A percentile compares a stretch with the other conserved stretches of the same genome.
Evolutionary conservation across 768 basidiomycete genomes (phyloP).

Genomic region (Lentinula boryana): DNA sequence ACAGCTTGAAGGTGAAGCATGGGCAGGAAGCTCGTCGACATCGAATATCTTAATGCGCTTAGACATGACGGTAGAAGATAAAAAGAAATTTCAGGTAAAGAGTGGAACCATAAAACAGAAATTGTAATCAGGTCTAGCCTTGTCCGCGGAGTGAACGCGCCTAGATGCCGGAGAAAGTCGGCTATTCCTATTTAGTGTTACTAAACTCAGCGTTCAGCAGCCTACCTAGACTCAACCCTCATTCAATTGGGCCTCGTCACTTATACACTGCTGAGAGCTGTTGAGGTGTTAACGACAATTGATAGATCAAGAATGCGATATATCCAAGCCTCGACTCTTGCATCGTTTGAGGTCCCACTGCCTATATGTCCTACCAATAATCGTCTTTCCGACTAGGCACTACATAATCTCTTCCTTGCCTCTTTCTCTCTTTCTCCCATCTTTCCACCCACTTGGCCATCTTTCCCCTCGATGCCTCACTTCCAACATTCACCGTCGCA

Average conservation of each 20-base stretch:
- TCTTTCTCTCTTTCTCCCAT: conserved; percentile 82
- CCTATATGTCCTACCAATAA: conserved; percentile 32
- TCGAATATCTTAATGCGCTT: conserved; percentile 70
- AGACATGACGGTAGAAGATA: conserved; percentile 37
- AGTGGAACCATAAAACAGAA: too few species aligned
- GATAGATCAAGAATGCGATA: too few species aligned
- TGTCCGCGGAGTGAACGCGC: too few species aligned
- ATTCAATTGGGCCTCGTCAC: too few species aligned
- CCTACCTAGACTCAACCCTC: too few species aligned
- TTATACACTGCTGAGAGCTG: too few species aligned
- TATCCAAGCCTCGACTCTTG: too few species aligned
- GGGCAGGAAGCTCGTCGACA: conserved; percentile 62
- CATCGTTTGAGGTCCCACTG: too few species aligned
- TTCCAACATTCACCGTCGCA: conserved; percentile 90
- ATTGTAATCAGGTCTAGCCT: not conserved
- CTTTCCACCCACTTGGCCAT: conserved; percentile 86
- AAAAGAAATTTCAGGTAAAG: not conserved
- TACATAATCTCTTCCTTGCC: conserved; percentile 29
- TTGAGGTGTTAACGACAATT: too few species aligned
- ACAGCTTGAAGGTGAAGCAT: conserved; percentile 57
- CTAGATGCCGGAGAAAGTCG: too few species aligned
- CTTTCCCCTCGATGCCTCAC: conserved; percentile 64
- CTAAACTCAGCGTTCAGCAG: too few species aligned
- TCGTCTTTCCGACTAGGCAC: conserved; percentile 38
- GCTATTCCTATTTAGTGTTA: too few species aligned